A percentile compares a stretch with the other conserved stretches of the same genome.
Evolutionary conservation across 371 early-diverging fungal species (phyloP).

Genomic region (Entomophthora muscae): DNA sequence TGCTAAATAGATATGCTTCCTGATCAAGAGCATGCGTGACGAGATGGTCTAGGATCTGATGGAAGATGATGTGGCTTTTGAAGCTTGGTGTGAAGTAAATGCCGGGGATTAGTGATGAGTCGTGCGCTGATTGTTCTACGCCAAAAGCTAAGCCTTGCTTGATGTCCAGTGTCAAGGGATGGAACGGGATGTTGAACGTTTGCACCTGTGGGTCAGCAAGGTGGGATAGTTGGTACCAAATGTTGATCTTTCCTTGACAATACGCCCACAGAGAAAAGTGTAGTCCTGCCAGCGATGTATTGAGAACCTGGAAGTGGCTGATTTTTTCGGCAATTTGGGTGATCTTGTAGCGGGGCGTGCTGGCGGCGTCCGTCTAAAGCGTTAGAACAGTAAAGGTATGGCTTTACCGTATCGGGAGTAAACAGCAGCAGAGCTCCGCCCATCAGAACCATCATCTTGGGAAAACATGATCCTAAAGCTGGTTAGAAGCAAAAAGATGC

Average conservation of each 20-base stretch:
- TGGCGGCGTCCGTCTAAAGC: conserved; percentile 11
- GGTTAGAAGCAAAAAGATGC: neutral
- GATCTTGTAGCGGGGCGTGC: conserved; percentile 27
- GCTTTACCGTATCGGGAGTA: conserved; percentile 17
- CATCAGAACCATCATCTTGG: conserved; percentile 25
- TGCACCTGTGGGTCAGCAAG: neutral
- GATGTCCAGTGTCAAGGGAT: conserved; percentile 39
- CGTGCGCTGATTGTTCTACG: conserved; percentile 40
- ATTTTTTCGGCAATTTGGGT: conserved; percentile 35
- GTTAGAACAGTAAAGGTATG: conserved; percentile 16
- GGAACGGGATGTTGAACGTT: neutral
- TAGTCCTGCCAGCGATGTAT: conserved; percentile 28
- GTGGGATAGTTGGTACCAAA: conserved; percentile 3
- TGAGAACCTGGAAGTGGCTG: conserved; percentile 40
- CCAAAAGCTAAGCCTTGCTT: conserved; percentile 63
- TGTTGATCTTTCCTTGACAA: neutral
- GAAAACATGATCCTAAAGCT: neutral
- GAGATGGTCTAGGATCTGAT: conserved; percentile 1
- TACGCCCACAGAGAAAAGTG: conserved; percentile 8
- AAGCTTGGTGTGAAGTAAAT: conserved; percentile 44
- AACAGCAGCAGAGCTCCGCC: conserved; percentile 28
- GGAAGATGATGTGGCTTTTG: conserved; percentile 26
- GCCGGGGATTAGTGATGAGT: conserved; percentile 24
- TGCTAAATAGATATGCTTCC: neutral
- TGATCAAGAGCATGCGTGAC: neutral